These are phyloP conservation scores for Penicillium polonicum DNA, from an alignment of 2,329 filamentous ascomycete genomes.

Conservation along the genomic window DNA sequence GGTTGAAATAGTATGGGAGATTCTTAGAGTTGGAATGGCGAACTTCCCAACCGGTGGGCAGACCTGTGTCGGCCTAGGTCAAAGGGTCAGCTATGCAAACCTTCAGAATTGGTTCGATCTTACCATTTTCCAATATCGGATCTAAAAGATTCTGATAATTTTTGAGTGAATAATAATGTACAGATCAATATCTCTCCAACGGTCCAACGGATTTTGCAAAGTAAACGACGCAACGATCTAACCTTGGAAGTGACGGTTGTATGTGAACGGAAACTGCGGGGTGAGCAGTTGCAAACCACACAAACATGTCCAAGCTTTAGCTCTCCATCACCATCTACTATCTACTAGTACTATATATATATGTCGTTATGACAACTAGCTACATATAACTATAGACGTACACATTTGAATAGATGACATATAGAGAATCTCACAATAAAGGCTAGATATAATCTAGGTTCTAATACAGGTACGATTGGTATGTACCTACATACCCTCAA, in stretches of 20 bases:
- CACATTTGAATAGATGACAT: not conserved
- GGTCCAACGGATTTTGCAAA: not conserved
- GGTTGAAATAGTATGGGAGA: constrained; percentile 98
- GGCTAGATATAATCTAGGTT: too few relatives aligned
- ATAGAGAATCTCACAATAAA: not conserved
- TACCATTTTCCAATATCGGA: constrained; percentile 12
- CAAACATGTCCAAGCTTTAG: constrained; percentile 11
- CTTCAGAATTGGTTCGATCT: not conserved
- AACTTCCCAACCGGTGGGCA: constrained; percentile 89
- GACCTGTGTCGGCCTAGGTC: constrained; percentile 68
- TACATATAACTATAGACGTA: too few relatives aligned
- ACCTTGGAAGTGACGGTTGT: not conserved
- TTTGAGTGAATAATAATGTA: not conserved
- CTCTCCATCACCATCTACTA: not conserved
- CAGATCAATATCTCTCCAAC: not conserved
- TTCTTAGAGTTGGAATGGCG: constrained; percentile 98
- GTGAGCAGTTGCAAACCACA: constrained; percentile 11
- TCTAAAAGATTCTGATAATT: not conserved
- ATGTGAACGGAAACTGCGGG: constrained; percentile 31
- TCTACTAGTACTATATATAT: too few relatives aligned
- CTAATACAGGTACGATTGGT: too few relatives aligned
- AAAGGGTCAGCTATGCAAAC: constrained; percentile 1
- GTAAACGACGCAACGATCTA: not conserved
- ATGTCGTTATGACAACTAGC: too few relatives aligned
- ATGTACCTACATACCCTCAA: too few relatives aligned